Conservation (phyloP, 2,329 filamentous ascomycete genomes). For the Monilinia aucupariae region DNA sequence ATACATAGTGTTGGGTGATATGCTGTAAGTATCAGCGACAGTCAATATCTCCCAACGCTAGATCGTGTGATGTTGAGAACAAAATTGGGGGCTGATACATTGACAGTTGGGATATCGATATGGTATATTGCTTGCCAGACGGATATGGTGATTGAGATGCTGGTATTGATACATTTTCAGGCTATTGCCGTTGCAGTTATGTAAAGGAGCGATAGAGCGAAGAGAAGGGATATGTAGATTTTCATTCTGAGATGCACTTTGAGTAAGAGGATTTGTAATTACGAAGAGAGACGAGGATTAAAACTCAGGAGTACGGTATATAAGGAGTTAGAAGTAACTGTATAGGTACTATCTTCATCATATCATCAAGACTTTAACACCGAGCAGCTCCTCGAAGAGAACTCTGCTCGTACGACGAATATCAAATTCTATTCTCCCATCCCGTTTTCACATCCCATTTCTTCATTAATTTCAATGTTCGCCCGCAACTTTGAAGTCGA, state of each 20-base stretch:
- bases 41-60: conserved; percentile 45
- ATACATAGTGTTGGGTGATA: conserved; percentile 44
- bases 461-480: too few species aligned
- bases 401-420: too few species aligned
- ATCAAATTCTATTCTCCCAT: too few species aligned
- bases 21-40: conserved; percentile 49
- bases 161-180: neutral
- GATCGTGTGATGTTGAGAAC: conserved; percentile 43
- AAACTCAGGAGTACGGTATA: too few species aligned
- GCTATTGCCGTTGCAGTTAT: neutral
- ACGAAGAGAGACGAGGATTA: too few species aligned
- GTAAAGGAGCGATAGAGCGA: neutral
- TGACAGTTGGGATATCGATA: neutral
- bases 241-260: neutral
- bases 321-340: too few species aligned
- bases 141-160: neutral
- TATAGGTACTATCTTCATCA: too few species aligned
- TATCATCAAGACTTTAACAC: too few species aligned
- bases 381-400: too few species aligned
- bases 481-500: too few species aligned
- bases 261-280: neutral
- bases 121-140: neutral
- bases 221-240: neutral
- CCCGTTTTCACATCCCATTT: too few species aligned
- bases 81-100: conserved; percentile 43